Evolutionary conservation across 1,284 basidiomycete genomes (phyloP).

Genomic region (Leccinum angustisporum): DNA sequence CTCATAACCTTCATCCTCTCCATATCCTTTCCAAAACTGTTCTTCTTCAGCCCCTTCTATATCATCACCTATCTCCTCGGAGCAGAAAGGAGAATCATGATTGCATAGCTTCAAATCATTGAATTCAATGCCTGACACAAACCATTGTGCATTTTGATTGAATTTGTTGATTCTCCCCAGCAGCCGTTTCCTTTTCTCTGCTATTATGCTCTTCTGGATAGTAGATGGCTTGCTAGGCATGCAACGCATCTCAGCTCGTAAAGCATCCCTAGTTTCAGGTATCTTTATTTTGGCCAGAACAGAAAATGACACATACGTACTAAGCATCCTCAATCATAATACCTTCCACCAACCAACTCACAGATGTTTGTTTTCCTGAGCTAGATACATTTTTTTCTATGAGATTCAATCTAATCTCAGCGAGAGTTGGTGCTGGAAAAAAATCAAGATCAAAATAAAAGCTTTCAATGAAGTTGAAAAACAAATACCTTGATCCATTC

Average conservation of each 20-base stretch:
- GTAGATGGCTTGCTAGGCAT: neutral
- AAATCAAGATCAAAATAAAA: neutral
- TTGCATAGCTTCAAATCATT: neutral
- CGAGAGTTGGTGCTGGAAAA: neutral
- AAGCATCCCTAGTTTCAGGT: conserved; percentile 1
- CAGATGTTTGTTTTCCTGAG: neutral
- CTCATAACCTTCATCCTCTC: no score
- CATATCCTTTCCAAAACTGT: no score
- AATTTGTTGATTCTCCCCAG: conserved; percentile 4
- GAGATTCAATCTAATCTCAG: neutral
- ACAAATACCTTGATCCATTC: neutral
- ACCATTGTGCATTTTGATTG: neutral
- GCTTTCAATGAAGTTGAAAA: no score
- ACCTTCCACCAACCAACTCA: conserved; percentile 6
- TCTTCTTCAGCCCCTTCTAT: no score
- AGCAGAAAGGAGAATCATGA: neutral
- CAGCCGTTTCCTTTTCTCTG: neutral
- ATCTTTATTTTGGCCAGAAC: neutral
- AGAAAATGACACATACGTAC: neutral
- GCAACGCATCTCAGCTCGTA: neutral
- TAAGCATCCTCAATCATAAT: conserved; percentile 12
- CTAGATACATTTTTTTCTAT: neutral
- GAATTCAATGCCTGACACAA: neutral
- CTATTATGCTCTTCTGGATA: neutral
- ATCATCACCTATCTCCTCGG: neutral